Conservation (phyloP, 2,329 filamentous ascomycete genomes). For the Fusarium paranaense region DNA sequence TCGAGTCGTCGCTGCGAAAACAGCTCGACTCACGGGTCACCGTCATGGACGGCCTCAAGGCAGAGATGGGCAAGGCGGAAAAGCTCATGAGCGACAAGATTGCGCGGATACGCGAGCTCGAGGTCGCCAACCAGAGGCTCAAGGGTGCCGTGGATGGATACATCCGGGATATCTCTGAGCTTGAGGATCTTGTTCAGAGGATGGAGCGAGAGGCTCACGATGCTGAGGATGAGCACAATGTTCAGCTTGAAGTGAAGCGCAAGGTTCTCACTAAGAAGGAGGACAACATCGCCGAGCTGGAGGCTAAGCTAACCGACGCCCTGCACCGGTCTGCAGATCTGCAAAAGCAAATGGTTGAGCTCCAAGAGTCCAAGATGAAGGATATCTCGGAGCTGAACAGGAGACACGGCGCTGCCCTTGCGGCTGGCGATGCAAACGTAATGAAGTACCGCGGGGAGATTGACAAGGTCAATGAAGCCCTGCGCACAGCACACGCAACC, state of each 20-base stretch:
- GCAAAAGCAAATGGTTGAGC: constrained; percentile 51
- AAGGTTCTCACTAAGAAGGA: constrained; percentile 53
- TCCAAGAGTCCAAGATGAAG: constrained; percentile 49
- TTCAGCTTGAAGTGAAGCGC: constrained; percentile 49
- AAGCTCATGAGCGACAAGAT: constrained; percentile 52
- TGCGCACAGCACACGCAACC: constrained; percentile 61
- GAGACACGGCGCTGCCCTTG: constrained; percentile 60
- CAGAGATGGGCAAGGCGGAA: constrained; percentile 53
- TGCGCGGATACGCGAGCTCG: constrained; percentile 58
- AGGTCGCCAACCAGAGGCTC: constrained; percentile 62
- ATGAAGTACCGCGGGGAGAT: constrained; percentile 62
- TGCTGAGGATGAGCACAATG: constrained; percentile 46
- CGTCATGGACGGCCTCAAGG: constrained; percentile 61
- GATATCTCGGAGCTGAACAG: constrained; percentile 52
- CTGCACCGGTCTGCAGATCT: constrained; percentile 54
- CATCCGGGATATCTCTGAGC: constrained; percentile 63
- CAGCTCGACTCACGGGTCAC: constrained; percentile 66
- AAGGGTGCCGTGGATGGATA: constrained; percentile 65
- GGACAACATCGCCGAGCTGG: constrained; percentile 55
- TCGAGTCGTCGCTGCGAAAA: constrained; percentile 66
- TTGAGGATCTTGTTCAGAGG: constrained; percentile 63
- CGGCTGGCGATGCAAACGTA: constrained; percentile 63
- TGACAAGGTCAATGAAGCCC: constrained; percentile 57
- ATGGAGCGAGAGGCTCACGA: constrained; percentile 57
- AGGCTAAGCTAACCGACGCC: constrained; percentile 57